These are phyloP conservation scores for Podaxis rugospora DNA, from an alignment of 768 basidiomycete genomes.

Conservation along the genomic window DNA sequence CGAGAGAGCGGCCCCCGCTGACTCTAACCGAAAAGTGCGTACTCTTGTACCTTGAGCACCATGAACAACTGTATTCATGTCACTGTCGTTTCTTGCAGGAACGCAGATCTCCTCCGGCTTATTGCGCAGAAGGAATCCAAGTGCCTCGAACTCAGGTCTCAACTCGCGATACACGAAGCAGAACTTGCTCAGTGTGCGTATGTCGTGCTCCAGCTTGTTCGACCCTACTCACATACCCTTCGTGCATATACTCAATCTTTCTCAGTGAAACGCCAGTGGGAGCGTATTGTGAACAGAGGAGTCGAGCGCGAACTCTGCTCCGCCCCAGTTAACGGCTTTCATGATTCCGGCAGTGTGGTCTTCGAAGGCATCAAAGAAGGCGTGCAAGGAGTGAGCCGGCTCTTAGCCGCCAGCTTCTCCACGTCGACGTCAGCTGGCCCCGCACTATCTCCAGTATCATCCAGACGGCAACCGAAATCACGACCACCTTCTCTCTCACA, in stretches of 20 bases:
- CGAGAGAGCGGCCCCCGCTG: conserved; percentile 36
- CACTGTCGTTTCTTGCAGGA: conserved; percentile 36
- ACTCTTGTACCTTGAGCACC: neutral
- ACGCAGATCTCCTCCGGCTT: conserved; percentile 74
- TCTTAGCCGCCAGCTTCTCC: conserved; percentile 45
- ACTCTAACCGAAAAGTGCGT: conserved; percentile 74
- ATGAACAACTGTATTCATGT: neutral
- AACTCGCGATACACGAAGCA: conserved; percentile 66
- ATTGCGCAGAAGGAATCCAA: conserved; percentile 87
- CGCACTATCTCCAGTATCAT: neutral
- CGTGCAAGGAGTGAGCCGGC: conserved; percentile 52
- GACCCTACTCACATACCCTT: neutral
- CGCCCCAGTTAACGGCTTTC: neutral
- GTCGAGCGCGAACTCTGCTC: conserved; percentile 32
- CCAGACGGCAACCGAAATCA: neutral
- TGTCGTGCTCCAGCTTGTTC: neutral
- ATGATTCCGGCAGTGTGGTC: conserved; percentile 8
- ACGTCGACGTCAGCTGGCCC: conserved; percentile 8
- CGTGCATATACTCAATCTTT: neutral
- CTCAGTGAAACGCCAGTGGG: conserved; percentile 81
- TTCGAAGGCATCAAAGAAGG: conserved; percentile 64
- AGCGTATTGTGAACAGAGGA: conserved; percentile 67
- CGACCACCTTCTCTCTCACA: conserved; percentile 16
- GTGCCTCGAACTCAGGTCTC: conserved; percentile 76
- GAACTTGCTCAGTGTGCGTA: conserved; percentile 61